Conservation (phyloP, 2,329 filamentous ascomycete species). For the Phaeosphaeria sp. region DNA sequence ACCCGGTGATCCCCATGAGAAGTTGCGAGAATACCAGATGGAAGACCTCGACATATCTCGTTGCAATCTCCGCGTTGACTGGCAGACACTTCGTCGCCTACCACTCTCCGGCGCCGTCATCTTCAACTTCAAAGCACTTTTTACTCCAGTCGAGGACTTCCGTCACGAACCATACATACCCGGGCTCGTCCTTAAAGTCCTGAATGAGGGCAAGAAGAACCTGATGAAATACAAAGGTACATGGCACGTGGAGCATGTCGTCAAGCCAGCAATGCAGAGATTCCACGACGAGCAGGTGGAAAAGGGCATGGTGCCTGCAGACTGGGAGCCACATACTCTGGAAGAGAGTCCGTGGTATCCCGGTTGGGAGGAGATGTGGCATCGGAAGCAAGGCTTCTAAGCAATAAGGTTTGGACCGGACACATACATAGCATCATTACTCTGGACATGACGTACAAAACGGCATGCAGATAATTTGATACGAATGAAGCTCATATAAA, state of each 20-base stretch:
- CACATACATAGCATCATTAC: not conserved
- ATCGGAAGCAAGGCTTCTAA: constrained; percentile 66
- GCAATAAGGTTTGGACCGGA: not conserved
- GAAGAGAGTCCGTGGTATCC: constrained; percentile 78
- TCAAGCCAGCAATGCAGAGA: constrained; percentile 67
- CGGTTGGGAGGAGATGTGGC: constrained; percentile 80
- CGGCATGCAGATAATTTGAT: not conserved
- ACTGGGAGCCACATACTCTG: constrained; percentile 73
- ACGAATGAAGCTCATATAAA: not conserved
- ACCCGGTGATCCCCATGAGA: constrained; percentile 69
- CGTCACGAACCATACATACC: constrained; percentile 77
- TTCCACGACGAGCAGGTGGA: constrained; percentile 73
- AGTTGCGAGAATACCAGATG: constrained; percentile 65
- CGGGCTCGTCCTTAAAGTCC: constrained; percentile 69
- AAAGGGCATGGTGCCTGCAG: constrained; percentile 63
- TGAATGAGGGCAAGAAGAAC: constrained; percentile 73
- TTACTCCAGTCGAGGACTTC: constrained; percentile 76
- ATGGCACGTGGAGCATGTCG: constrained; percentile 78
- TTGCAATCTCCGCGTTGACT: constrained; percentile 78
- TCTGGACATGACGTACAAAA: not conserved
- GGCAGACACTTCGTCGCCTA: constrained; percentile 83
- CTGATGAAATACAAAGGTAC: constrained; percentile 83
- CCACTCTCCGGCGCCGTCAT: constrained; percentile 77
- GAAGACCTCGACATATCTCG: constrained; percentile 64
- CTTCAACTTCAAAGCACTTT: constrained; percentile 89